phyloP scores from a whole-genome alignment of 179 eudicot species.

The Pouteria campechiana region DNA sequence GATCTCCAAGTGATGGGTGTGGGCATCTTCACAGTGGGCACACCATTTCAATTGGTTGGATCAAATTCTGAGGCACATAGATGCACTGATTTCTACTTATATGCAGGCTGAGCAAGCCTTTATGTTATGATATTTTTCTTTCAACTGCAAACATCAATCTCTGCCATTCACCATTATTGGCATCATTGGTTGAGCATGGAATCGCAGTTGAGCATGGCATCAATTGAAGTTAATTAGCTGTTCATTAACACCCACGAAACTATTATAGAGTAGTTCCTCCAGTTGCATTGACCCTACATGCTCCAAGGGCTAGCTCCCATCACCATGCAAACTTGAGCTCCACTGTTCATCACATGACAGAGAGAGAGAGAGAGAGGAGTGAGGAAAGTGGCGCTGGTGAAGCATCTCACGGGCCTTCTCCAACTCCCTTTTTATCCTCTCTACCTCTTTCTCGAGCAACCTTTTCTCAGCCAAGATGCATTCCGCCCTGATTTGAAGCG shows the following conservation, averaged over 20 bases:
- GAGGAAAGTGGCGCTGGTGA: background rate
- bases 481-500: conserved; percentile 18
- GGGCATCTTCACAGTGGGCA: no score
- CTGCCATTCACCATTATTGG: no score
- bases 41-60: no score
- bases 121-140: no score
- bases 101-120: no score
- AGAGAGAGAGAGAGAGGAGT: conserved; percentile 7
- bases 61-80: no score
- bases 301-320: no score
- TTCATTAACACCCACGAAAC: conserved; percentile 13
- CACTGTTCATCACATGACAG: conserved; percentile 24
- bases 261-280: conserved; percentile 19
- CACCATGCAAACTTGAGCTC: conserved; percentile 12
- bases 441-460: conserved; percentile 28
- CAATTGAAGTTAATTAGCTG: conserved; percentile 3
- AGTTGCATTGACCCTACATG: conserved; percentile 9
- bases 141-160: no score
- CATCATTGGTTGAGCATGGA: no score
- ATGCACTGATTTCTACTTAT: no score
- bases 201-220: no score
- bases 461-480: conserved; percentile 15
- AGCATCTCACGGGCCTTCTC: conserved; percentile 9
- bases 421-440: conserved; percentile 27
- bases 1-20: no score